Conservation (phyloP, 352 stramenopile genomes). For the Globisporangium alternatum region DNA sequence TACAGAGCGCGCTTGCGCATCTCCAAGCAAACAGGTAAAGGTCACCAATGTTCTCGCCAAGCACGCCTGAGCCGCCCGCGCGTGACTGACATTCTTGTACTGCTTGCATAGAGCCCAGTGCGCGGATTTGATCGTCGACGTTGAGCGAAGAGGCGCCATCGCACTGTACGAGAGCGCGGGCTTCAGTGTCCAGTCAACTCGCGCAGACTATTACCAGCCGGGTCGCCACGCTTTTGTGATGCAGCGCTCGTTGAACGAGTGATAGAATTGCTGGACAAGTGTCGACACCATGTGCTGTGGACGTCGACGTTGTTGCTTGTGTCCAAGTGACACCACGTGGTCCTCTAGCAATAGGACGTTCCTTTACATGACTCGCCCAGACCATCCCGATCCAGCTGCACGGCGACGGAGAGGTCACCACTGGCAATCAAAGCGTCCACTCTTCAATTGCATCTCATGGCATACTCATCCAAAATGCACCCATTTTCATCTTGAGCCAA, state of each 20-base stretch:
- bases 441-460: background rate
- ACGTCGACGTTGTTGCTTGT: no score
- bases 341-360: background rate
- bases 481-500: background rate
- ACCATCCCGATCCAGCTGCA: background rate
- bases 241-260: slow-evolving; percentile 16
- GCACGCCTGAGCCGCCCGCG: no score
- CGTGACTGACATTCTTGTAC: background rate
- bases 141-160: slow-evolving; percentile 29
- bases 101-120: slow-evolving; percentile 7
- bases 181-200: slow-evolving; percentile 25
- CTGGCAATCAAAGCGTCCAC: background rate
- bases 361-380: background rate
- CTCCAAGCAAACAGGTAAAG: slow-evolving; percentile 29
- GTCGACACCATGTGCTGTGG: background rate
- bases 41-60: no score
- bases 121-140: slow-evolving; percentile 31
- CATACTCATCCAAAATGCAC: slow-evolving; percentile 3
- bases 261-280: background rate
- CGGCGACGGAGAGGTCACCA: background rate
- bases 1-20: slow-evolving; percentile 30
- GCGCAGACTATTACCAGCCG: slow-evolving; percentile 41
- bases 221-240: slow-evolving; percentile 41
- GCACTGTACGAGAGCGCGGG: slow-evolving; percentile 39
- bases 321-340: no score